Evolutionary conservation across 2,329 filamentous ascomycete genomes (phyloP), one percentile per base, ranked within the genome.

Genomic region (Botrytis pseudocinerea): DNA sequence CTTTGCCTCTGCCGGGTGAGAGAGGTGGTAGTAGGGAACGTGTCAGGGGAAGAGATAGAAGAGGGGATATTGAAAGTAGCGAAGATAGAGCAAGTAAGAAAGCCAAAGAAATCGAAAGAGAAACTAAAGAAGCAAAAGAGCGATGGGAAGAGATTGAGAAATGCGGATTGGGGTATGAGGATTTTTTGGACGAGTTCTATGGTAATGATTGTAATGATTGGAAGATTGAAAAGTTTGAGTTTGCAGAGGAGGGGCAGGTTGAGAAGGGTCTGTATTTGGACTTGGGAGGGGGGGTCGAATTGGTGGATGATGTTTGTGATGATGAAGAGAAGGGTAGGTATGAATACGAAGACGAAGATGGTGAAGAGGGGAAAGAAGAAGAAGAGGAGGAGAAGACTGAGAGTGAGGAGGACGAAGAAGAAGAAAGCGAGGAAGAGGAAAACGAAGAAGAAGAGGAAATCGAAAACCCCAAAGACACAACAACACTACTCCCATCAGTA

Each of bases 91-190:
- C 25, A 38, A 38, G 28, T 2, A 7, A 40, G 14, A 40, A 16
- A n/a, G 63, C 22, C 16, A n/a, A 46, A 28, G 28, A 25, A n/a
- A 6, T n/a, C 7, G 14, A 66, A 35, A 48, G 63, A 28, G 63
- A 48, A 51, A 66, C 32, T 6, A 14, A 5, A 38, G 46, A 28
- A 4, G 40, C 25, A 18, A 66, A 16, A 51, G 63, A 51, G 32
- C 51, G 46, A 25, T 46, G 63, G 46, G 46, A 66, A 10, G 63
- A 66, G 32, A 51, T 66, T 10, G 63, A 66, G 42, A 32, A 51
- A 18, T 66, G 32, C 16, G 46, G 46, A 42, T n/a, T 63, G 5
- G 63, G 32, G 3, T 66, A 66, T 51, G 63, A 46, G 28, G n/a
- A 46, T 32, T 66, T 66, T 22, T 12, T 51, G 28, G 63, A 63